phyloP scores from a whole-genome alignment of 257 asterid genomes.

The Leptodermis oblonga region DNA sequence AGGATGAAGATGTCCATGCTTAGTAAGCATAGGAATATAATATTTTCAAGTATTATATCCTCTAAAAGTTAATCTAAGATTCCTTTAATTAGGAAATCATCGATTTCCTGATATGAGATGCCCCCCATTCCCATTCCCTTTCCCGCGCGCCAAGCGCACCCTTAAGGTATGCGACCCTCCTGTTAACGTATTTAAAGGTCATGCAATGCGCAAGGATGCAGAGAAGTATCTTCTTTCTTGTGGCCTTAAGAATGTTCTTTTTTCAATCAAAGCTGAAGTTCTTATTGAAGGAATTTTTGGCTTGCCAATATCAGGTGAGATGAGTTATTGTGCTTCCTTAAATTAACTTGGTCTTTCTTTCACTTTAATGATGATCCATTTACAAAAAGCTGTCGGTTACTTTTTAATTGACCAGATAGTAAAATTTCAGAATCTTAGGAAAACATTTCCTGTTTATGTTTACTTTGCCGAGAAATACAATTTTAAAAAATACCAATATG shows the following conservation, averaged over 20 bases:
- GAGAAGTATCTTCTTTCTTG: slow-evolving; percentile 73
- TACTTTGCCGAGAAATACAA: neutral
- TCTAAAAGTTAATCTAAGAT: no score
- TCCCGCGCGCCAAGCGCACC: no score
- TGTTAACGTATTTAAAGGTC: slow-evolving; percentile 81
- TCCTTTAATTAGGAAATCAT: no score
- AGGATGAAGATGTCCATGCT: no score
- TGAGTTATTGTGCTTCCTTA: slow-evolving; percentile 13
- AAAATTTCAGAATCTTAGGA: neutral
- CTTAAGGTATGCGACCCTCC: slow-evolving; percentile 96
- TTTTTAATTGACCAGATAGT: neutral
- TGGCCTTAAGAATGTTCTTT: slow-evolving; percentile 89
- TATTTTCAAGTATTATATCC: no score
- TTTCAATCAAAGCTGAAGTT: slow-evolving; percentile 74
- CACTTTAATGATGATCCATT: neutral
- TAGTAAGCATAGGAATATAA: no score
- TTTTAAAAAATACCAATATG: neutral
- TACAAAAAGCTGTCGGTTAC: neutral
- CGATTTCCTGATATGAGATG: no score
- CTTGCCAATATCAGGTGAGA: slow-evolving; percentile 70
- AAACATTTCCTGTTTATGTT: neutral
- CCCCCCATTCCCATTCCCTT: no score
- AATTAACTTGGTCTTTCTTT: neutral
- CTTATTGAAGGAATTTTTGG: slow-evolving; percentile 64
- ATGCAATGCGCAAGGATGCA: slow-evolving; percentile 75